Base-by-base conservation (phyloP, 352 stramenopile species). In the Phytophthora megakarya region DNA sequence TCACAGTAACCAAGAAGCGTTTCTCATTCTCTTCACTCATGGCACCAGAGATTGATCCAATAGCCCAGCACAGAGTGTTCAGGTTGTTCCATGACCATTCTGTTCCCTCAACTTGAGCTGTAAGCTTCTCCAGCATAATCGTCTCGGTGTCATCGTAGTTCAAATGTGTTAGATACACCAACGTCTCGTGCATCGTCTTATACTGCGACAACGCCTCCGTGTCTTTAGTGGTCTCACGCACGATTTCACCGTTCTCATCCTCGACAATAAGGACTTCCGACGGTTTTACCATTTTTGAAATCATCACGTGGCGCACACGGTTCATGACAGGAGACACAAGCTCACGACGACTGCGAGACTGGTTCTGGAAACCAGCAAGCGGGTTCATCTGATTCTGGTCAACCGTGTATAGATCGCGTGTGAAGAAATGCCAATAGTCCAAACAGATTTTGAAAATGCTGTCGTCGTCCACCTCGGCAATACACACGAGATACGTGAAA, bases 21-120 rank as follows among this genome's bases (percentile, higher is more conserved):
- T 99, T 99, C 77, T 99, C 98, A 68, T 99, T 98, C 70, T 99
- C 96, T 75, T 99, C 97, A 49, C 85, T 97, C 97, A 99, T 99
- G 40, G 97, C 97, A 28, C 98, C 98, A 3, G 90, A 98, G 64
- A 99, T 99, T 26, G 95, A 99, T 25, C 98, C 98, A 44, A 99
- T 99, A 1, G 97, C 97, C 98, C 98, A 99, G 74, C 98, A 99
- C 22, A 99, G 78, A 22, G 98, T 99, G 80, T 99, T 99, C 22
- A 99, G 62, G 71, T 98, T 99, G 75, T 98, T 98, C 96, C 97
- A 99, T 32, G 84, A 93, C 85, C 87, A 94, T 49, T 93, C 87
- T 11, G 83, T 92, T 37, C 85, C 85, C 60, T 94, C 87, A 10
- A 97, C 90, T 67, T 97, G 91, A 22, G 89, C 84, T 11, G 88